phyloP scores from a whole-genome alignment of 163 green algal genomes.

The Botryococcus braunii region DNA sequence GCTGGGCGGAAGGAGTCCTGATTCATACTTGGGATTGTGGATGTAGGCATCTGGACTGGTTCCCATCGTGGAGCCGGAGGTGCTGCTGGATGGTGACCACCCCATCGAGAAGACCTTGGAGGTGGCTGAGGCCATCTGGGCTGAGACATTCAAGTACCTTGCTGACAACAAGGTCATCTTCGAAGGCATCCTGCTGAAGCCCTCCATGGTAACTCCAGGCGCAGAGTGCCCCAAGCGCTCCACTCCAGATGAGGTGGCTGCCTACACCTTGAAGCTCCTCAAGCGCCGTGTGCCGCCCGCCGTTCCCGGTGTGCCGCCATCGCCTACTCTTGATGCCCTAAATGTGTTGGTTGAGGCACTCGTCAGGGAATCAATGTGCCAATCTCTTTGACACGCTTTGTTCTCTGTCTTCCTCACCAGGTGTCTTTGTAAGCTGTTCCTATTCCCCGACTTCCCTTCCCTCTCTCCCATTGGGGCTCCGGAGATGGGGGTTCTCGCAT shows the following conservation, averaged over 20 bases:
- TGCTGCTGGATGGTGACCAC: conserved; percentile 96
- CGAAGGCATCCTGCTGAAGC: conserved; percentile 99
- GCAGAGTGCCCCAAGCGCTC: conserved; percentile 69
- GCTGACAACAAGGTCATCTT: conserved; percentile 89
- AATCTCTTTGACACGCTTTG: too few species aligned
- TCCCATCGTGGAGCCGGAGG: conserved; percentile 98
- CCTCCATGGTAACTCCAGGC: conserved; percentile 97
- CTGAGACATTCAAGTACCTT: conserved; percentile 96
- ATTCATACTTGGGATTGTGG: too few species aligned
- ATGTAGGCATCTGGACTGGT: conserved; percentile 77
- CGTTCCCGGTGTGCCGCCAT: conserved; percentile 57
- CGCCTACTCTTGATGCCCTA: too few species aligned
- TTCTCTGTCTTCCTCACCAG: too few species aligned
- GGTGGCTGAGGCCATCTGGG: conserved; percentile 87
- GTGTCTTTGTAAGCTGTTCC: too few species aligned
- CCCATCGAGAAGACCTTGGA: conserved; percentile 85
- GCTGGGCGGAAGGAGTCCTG: too few species aligned
- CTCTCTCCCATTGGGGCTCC: too few species aligned
- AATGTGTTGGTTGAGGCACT: too few species aligned
- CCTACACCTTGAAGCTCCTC: conserved; percentile 94
- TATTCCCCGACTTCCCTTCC: too few species aligned
- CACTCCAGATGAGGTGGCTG: conserved; percentile 70
- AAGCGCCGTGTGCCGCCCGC: conserved; percentile 90
- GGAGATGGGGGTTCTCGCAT: too few species aligned
- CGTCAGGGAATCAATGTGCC: too few species aligned